Conservation (phyloP, 139 green algal species). For the Pleodorina starrii region DNA sequence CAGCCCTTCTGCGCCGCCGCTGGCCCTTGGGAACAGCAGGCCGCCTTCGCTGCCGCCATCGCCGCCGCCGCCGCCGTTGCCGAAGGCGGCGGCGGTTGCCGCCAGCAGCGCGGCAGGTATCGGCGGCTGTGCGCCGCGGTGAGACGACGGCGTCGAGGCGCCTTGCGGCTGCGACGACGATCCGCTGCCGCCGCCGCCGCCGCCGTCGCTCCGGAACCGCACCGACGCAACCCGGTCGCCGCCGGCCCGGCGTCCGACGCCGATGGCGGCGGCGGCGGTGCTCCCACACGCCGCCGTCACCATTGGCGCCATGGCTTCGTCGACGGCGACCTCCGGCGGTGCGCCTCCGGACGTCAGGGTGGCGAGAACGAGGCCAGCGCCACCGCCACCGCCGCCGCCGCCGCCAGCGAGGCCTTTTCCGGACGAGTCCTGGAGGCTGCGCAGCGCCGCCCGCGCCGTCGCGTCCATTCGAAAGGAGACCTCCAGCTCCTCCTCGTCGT, state of each 20-base stretch:
- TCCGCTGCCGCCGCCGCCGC: not conserved
- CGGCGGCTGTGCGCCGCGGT: not conserved
- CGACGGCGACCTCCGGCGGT: not conserved
- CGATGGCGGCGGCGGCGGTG: not conserved
- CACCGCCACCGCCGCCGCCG: not conserved
- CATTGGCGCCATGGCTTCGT: not conserved
- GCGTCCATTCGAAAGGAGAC: not conserved
- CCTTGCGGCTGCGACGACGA: not conserved
- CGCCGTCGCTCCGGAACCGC: conserved; percentile 18
- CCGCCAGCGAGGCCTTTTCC: not conserved
- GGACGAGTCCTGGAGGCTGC: not conserved
- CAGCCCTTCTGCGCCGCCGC: no score
- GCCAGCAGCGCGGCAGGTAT: not conserved
- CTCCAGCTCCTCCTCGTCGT: not conserved
- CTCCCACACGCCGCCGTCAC: not conserved
- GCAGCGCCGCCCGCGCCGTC: not conserved
- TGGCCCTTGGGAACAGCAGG: no score
- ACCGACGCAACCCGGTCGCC: not conserved
- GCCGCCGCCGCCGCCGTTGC: no score
- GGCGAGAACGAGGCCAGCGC: not conserved
- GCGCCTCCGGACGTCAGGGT: not conserved
- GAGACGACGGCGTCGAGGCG: not conserved
- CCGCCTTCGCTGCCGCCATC: not conserved
- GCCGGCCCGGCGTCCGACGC: not conserved
- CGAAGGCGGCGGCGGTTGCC: no score